phyloP scores from a whole-genome alignment of 495 filamentous ascomycete genomes.

The Pseudoneurospora amorphoporcata region DNA sequence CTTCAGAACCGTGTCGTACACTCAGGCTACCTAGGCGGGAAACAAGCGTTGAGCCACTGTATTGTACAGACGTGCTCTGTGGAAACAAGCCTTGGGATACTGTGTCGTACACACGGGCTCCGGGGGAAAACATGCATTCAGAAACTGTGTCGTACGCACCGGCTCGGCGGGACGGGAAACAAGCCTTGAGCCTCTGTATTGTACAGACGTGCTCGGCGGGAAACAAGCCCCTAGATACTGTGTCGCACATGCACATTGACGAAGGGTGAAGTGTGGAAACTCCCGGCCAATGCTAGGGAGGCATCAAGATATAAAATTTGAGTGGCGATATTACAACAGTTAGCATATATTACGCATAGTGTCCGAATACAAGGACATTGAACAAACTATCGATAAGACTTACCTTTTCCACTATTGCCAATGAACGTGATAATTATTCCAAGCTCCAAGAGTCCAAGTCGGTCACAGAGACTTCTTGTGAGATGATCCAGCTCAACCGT shows the following conservation, averaged over 20 bases:
- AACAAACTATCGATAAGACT: background rate
- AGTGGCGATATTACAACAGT: background rate
- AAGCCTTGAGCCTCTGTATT: too few species aligned
- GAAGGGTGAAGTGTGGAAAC: background rate
- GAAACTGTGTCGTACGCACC: too few species aligned
- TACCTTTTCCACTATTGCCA: background rate
- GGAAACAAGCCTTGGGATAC: background rate
- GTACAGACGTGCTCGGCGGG: background rate
- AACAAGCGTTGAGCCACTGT: background rate
- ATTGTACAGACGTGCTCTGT: background rate
- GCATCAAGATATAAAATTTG: background rate
- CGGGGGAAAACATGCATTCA: too few species aligned
- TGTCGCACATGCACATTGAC: background rate
- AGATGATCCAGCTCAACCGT: background rate
- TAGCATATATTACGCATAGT: background rate
- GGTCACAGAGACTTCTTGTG: background rate
- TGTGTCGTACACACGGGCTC: background rate
- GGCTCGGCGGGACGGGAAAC: too few species aligned
- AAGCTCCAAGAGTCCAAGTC: background rate
- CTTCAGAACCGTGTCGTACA: too few species aligned
- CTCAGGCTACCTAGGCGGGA: too few species aligned
- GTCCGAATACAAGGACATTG: background rate
- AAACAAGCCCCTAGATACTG: background rate
- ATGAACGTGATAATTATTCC: background rate
- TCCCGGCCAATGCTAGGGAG: background rate